phyloP scores from a whole-genome alignment of 306 rosid genomes.

The Pachyrhizus erosus region DNA sequence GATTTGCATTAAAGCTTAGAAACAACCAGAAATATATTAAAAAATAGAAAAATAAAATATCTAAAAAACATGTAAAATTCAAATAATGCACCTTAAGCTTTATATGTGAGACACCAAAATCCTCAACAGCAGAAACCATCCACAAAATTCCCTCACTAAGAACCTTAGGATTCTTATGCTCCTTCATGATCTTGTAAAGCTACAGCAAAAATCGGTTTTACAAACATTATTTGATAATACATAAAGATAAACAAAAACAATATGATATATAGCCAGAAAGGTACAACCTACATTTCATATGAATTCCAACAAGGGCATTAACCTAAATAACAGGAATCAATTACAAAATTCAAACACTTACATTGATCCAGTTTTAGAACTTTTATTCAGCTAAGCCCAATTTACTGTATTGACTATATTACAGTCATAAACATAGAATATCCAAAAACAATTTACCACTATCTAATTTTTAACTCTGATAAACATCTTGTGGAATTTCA shows the following conservation, averaged over 20 bases:
- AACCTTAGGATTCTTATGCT: constrained; percentile 99
- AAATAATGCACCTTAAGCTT: constrained; percentile 80
- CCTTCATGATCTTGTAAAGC: constrained; percentile 96
- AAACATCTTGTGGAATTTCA: not conserved
- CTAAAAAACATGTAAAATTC: not conserved
- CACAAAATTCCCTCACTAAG: constrained; percentile 95
- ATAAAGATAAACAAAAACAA: constrained; percentile 30
- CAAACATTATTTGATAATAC: not conserved
- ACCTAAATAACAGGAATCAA: not conserved
- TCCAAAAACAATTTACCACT: not conserved
- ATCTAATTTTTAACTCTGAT: not conserved
- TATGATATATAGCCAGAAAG: not conserved
- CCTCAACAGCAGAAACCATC: constrained; percentile 98
- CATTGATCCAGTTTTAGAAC: not conserved
- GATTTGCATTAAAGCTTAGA: constrained; percentile 18
- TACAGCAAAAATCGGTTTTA: constrained; percentile 33
- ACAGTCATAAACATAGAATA: not conserved
- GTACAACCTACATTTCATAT: not conserved
- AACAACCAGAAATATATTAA: not conserved
- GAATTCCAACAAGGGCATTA: not conserved
- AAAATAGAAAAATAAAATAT: not conserved
- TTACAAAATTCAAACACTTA: not conserved
- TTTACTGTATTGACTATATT: not conserved
- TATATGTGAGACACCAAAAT: constrained; percentile 85
- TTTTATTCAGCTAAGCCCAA: not conserved